Percentiles rank a stretch among this genome's conserved stretches.
Conservation (phyloP, 2,329 filamentous ascomycete species). For the Fusarium heterosporum region DNA sequence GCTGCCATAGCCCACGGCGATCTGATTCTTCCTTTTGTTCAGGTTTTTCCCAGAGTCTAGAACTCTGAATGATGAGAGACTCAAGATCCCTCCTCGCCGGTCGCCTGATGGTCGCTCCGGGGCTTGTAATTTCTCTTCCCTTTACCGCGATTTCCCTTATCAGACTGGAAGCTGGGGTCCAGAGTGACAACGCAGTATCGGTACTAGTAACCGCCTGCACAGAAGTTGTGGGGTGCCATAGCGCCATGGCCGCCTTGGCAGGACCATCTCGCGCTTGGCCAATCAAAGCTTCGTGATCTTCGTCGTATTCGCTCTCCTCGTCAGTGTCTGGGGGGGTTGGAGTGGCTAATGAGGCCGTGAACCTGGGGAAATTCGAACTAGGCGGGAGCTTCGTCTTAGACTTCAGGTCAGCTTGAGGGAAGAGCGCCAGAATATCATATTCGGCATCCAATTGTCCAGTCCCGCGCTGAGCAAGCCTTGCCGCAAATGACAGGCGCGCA, state of each 20-base stretch:
- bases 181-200: conserved; percentile 35
- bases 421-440: conserved; percentile 31
- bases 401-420: conserved; percentile 30
- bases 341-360: conserved; percentile 22
- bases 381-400: conserved; percentile 20
- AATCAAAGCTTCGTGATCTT: conserved; percentile 33
- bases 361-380: conserved; percentile 35
- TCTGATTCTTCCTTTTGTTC: conserved; percentile 10
- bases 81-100: conserved; percentile 24
- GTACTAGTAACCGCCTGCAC: conserved; percentile 16
- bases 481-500: conserved; percentile 19
- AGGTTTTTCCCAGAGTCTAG: conserved; percentile 39
- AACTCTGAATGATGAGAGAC: conserved; percentile 41
- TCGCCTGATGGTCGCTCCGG: conserved; percentile 12
- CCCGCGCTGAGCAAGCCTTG: conserved; percentile 27
- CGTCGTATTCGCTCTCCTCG: conserved; percentile 54
- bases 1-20: conserved; percentile 37
- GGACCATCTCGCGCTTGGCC: conserved; percentile 20
- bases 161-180: conserved; percentile 37
- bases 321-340: conserved; percentile 67
- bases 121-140: conserved; percentile 5
- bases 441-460: conserved; percentile 26
- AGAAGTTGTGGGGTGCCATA: conserved; percentile 40
- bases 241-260: conserved; percentile 34
- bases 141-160: conserved; percentile 18